Base-by-base conservation (phyloP, 345 rosid species). In the Sonneratia alba region DNA sequence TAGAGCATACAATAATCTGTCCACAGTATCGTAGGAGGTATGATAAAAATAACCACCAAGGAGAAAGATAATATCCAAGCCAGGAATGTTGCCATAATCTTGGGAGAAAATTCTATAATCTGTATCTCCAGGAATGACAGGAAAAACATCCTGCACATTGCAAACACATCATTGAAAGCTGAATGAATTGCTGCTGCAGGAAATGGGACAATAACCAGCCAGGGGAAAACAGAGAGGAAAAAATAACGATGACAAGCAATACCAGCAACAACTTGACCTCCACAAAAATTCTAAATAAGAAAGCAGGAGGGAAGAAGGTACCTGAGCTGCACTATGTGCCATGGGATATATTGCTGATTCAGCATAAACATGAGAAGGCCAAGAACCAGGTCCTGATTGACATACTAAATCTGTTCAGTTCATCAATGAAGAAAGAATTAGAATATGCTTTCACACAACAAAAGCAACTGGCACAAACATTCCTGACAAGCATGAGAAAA, bases 301-400 rank as follows among this genome's bases (percentile, higher is more conserved):
- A 72, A 72, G 51, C 48, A 42, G 27, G 40, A 21, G 22, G 6
- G 22, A 24, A 15, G 66, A 24, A 22, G 36, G 19, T 79, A 92
- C 97, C 98, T 95, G 99, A 78, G 98, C 97, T 70, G 98, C 97
- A 81, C 98, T 95, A 80, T 92, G 89, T 49, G 96, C 99, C 99
- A 92, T 92, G 75, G 98, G 98, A 77, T 88, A 77, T 18, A 81
- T 64, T 32, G 98, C 98, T 78, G 98, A 92, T 79, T 89, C 87
- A 57, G 96, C 90, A 75, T 95, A 95, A 72, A 95, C 76, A 65
- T 43, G 77, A 71, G 97, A 92, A 34, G 98, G 96, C 98, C 97
- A 95, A 34, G 93, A 84, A 74, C 92, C 83, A 76, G 98, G 99
- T 71, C 99, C 99, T 80, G 98, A 95, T 80, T 95, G 99, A 84